A percentile compares a stretch with the other conserved stretches of the same genome.
phyloP scores from a whole-genome alignment of 2,329 filamentous ascomycete genomes.

The Xylariaceae sp. region DNA sequence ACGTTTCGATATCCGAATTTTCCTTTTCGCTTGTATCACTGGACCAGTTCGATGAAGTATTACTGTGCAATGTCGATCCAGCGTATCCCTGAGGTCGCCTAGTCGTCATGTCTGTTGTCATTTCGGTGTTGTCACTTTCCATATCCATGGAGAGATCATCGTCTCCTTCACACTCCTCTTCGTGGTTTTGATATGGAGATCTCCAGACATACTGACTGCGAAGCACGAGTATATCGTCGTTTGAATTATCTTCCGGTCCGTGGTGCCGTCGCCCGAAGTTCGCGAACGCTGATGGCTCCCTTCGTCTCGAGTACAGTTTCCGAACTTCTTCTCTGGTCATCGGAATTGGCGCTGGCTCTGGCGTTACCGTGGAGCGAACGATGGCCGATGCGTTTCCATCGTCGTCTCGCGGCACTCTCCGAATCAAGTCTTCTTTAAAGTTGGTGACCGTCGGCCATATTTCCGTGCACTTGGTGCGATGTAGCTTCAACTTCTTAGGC shows the following conservation, averaged over 20 bases:
- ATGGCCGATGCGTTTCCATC: not conserved
- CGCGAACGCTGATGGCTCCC: slow-evolving; percentile 17
- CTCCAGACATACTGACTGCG: too few relatives aligned
- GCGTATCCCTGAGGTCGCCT: too few relatives aligned
- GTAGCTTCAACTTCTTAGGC: slow-evolving; percentile 2
- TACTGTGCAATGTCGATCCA: too few relatives aligned
- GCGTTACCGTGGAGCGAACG: slow-evolving; percentile 2
- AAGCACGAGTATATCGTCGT: too few relatives aligned
- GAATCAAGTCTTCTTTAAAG: slow-evolving; percentile 18
- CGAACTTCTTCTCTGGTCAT: not conserved
- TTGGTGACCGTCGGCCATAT: slow-evolving; percentile 25
- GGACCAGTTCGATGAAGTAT: too few relatives aligned
- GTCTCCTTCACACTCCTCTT: too few relatives aligned
- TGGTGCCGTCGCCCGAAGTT: slow-evolving; percentile 15
- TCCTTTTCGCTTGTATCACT: too few relatives aligned
- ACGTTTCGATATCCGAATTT: not conserved
- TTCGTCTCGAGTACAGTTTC: slow-evolving; percentile 5
- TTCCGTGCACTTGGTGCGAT: slow-evolving; percentile 12
- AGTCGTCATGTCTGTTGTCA: too few relatives aligned
- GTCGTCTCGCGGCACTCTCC: not conserved
- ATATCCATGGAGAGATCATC: too few relatives aligned
- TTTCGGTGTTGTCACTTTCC: too few relatives aligned
- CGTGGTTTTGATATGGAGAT: too few relatives aligned
- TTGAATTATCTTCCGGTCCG: too few relatives aligned
- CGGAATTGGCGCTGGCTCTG: not conserved